phyloP scores from a whole-genome alignment of 352 stramenopile species.

The Phytophthora meadii region DNA sequence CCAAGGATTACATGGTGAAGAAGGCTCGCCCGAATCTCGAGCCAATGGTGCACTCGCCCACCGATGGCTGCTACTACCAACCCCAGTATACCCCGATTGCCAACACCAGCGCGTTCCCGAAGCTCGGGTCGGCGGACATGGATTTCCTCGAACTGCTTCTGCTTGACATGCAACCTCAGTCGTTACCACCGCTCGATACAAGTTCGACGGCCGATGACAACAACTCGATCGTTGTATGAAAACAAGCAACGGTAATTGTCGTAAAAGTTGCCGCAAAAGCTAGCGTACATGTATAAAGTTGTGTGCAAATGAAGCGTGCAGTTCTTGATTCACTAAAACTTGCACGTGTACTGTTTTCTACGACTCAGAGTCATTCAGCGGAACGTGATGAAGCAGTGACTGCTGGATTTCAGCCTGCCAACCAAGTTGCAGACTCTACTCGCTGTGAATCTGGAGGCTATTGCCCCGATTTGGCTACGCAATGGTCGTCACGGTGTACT shows the following conservation, averaged over 20 bases:
- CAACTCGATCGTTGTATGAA: constrained; percentile 18
- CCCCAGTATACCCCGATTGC: constrained; percentile 7
- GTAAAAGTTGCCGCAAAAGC: constrained; percentile 1
- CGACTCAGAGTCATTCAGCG: no score
- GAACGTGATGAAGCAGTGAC: no score
- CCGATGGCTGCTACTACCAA: constrained; percentile 4
- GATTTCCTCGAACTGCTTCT: constrained; percentile 32
- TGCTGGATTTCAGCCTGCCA: no score
- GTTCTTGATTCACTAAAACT: no score
- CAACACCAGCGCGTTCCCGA: not conserved
- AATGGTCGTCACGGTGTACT: constrained; percentile 5
- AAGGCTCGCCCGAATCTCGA: constrained; percentile 10
- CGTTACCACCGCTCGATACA: constrained; percentile 19
- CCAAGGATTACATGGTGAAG: not conserved
- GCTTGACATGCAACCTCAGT: constrained; percentile 19
- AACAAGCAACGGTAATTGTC: not conserved
- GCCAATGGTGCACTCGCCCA: constrained; percentile 5
- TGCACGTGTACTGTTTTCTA: no score
- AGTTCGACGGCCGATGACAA: constrained; percentile 5
- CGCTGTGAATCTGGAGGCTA: not conserved
- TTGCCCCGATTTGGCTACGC: not conserved
- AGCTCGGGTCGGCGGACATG: constrained; percentile 21
- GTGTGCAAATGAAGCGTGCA: no score
- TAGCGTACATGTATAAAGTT: not conserved
- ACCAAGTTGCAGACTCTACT: no score